Percentiles rank a stretch among this genome's conserved stretches.
phyloP scores from a whole-genome alignment of 2,329 filamentous ascomycete species.

The Ophiostoma piceae region DNA sequence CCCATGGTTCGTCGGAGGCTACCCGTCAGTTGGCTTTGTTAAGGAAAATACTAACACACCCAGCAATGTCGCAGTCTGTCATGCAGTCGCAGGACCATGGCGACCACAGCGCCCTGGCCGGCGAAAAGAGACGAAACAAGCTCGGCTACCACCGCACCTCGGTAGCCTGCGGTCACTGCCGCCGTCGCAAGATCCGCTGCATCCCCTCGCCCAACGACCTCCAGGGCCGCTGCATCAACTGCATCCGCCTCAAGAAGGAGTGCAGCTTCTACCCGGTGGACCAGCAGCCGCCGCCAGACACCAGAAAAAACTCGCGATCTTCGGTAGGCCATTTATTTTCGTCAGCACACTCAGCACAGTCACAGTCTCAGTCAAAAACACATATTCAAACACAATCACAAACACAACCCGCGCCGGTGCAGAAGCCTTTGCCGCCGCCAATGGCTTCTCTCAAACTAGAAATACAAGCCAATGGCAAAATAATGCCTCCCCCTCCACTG shows the following conservation, averaged over 20 bases:
- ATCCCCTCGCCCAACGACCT: conserved; percentile 67
- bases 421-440: conserved; percentile 43
- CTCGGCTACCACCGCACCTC: conserved; percentile 93
- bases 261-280: conserved; percentile 91
- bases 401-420: conserved; percentile 1
- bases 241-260: conserved; percentile 88
- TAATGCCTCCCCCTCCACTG: conserved; percentile 9
- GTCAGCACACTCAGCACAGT: background rate
- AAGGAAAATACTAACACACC: background rate
- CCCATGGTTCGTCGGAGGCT: conserved; percentile 10
- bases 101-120: conserved; percentile 23
- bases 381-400: background rate
- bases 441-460: conserved; percentile 33
- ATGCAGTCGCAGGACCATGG: background rate
- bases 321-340: conserved; percentile 32
- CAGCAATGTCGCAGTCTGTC: conserved; percentile 4
- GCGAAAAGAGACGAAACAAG: conserved; percentile 69
- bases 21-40: background rate
- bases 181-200: conserved; percentile 88
- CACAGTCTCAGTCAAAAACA: background rate
- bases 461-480: conserved; percentile 27
- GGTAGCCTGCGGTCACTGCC: conserved; percentile 89
- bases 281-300: conserved; percentile 55
- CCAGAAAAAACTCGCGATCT: conserved; percentile 41
- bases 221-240: conserved; percentile 80